Conservation (phyloP, 768 basidiomycete species). For the Hortiboletus flavorubellus region DNA sequence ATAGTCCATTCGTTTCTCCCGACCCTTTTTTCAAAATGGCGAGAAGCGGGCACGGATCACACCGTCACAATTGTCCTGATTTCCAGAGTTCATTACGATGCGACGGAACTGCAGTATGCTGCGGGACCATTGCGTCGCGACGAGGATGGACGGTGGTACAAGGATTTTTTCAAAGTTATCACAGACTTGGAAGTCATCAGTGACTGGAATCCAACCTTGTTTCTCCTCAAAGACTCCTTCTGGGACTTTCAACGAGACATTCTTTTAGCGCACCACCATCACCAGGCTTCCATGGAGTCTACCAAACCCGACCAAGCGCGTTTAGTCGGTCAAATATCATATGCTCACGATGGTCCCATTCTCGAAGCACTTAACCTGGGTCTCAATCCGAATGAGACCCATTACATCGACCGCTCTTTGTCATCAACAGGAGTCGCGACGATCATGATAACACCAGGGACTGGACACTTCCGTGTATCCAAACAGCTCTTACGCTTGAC, state of each 20-base stretch:
- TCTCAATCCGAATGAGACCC: constrained; percentile 88
- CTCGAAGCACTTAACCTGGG: constrained; percentile 93
- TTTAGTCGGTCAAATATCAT: constrained; percentile 74
- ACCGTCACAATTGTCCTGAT: constrained; percentile 93
- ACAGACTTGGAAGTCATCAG: constrained; percentile 85
- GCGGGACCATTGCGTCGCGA: constrained; percentile 77
- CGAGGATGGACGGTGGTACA: constrained; percentile 79
- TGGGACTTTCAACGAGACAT: constrained; percentile 92
- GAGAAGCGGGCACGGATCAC: constrained; percentile 82
- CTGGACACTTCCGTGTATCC: constrained; percentile 89
- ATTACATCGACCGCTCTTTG: constrained; percentile 93
- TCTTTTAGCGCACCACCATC: constrained; percentile 84
- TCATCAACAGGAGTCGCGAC: constrained; percentile 83
- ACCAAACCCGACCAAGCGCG: constrained; percentile 49
- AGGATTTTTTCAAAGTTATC: constrained; percentile 95
- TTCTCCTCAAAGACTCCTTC: constrained; percentile 83
- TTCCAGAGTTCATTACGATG: constrained; percentile 87
- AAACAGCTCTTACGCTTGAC: constrained; percentile 89
- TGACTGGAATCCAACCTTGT: constrained; percentile 86
- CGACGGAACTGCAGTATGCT: constrained; percentile 74
- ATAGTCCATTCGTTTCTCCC: constrained; percentile 97
- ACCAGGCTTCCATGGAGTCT: constrained; percentile 59
- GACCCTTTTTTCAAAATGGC: constrained; percentile 82
- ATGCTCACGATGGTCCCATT: constrained; percentile 93
- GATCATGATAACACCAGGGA: constrained; percentile 88